A percentile compares a stretch with the other conserved stretches of the same genome.
Evolutionary conservation across 345 rosid genomes (phyloP).

Genomic region (Hirschfeldia incana): DNA sequence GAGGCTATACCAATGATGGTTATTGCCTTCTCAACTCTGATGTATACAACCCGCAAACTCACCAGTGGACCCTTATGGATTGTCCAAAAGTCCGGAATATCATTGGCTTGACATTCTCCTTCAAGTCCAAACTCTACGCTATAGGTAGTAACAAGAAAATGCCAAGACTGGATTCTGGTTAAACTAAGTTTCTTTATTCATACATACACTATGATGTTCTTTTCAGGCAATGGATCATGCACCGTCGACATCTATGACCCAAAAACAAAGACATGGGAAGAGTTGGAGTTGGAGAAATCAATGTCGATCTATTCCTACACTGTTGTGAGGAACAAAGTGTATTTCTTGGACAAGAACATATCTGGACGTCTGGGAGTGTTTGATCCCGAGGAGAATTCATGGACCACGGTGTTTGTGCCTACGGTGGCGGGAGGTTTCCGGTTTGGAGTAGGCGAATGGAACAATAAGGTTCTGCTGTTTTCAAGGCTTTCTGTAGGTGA

Average conservation of each 20-base stretch:
- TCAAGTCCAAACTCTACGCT: constrained; percentile 67
- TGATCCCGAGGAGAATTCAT: constrained; percentile 56
- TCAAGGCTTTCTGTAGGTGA: constrained; percentile 47
- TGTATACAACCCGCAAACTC: constrained; percentile 62
- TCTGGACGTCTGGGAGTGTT: constrained; percentile 67
- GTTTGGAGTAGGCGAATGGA: constrained; percentile 62
- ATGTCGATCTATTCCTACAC: constrained; percentile 84
- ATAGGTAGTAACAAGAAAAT: constrained; percentile 52
- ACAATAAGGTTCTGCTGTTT: constrained; percentile 68
- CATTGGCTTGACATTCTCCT: constrained; percentile 70
- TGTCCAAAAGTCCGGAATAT: constrained; percentile 68
- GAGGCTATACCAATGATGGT: constrained; percentile 68
- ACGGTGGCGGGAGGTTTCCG: constrained; percentile 67
- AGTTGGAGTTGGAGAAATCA: constrained; percentile 59
- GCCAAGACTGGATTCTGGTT: neutral
- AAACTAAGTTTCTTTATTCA: neutral
- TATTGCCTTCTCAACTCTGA: constrained; percentile 68
- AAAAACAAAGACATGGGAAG: constrained; percentile 55
- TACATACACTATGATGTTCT: neutral
- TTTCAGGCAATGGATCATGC: constrained; percentile 47
- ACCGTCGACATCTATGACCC: constrained; percentile 71
- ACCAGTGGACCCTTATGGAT: constrained; percentile 64
- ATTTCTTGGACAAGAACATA: constrained; percentile 83
- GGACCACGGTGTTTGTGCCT: constrained; percentile 73
- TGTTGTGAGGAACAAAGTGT: constrained; percentile 63